Percentiles rank a stretch among this genome's conserved stretches.
Conservation (phyloP, 2,329 filamentous ascomycete species). For the Diaporthe capsici region DNA sequence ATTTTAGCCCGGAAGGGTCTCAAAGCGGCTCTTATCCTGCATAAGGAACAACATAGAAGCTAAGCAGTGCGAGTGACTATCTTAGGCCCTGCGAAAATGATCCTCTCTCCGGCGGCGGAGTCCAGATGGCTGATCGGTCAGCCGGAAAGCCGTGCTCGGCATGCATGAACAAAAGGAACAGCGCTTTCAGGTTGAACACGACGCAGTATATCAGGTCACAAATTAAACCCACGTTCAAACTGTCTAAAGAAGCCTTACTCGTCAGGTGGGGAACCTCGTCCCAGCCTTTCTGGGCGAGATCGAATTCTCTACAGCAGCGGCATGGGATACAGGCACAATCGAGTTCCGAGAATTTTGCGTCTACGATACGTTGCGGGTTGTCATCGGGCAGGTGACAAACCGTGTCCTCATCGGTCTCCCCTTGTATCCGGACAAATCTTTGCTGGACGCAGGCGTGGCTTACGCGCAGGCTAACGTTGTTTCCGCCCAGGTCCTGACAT, state of each 20-base stretch:
- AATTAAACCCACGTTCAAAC: conserved; percentile 50
- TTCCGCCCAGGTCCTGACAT: conserved; percentile 36
- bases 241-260: conserved; percentile 49
- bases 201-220: conserved; percentile 48
- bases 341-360: conserved; percentile 50
- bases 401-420: conserved; percentile 17
- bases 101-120: conserved; percentile 49
- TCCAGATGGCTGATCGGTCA: conserved; percentile 48
- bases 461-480: conserved; percentile 35
- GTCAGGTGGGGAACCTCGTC: conserved; percentile 47
- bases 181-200: conserved; percentile 51
- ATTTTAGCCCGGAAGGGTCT: conserved; percentile 49
- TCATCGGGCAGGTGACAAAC: too few relatives aligned
- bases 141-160: conserved; percentile 50
- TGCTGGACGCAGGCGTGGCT: neutral
- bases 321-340: conserved; percentile 48
- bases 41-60: conserved; percentile 45
- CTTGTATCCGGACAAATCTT: conserved; percentile 45
- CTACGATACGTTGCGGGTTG: conserved; percentile 49
- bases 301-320: conserved; percentile 45
- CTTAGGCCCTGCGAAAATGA: conserved; percentile 42
- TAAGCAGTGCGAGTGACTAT: conserved; percentile 47
- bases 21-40: conserved; percentile 43
- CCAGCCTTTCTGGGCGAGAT: conserved; percentile 50
- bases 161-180: conserved; percentile 51